These are phyloP conservation scores for Tylopilus felleus DNA, from an alignment of 768 basidiomycete genomes.

Conservation along the genomic window DNA sequence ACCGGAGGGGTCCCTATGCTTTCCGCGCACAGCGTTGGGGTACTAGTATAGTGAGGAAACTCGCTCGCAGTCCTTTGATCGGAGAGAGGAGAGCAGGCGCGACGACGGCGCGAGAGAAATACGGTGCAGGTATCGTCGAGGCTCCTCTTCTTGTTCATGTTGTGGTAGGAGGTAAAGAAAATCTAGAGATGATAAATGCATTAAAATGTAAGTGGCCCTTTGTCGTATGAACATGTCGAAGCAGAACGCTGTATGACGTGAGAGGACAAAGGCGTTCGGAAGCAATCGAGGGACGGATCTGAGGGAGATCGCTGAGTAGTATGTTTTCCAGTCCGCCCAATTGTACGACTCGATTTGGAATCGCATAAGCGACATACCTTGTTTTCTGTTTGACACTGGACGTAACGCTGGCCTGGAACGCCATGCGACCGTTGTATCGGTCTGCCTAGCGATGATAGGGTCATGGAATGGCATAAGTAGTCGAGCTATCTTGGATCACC, in stretches of 20 bases:
- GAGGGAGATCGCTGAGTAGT: constrained; percentile 18
- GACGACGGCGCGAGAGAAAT: constrained; percentile 25
- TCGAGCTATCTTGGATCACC: too few relatives aligned
- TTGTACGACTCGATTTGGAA: constrained; percentile 19
- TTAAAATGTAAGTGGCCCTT: constrained; percentile 15
- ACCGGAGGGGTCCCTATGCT: constrained; percentile 5
- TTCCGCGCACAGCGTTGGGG: constrained; percentile 9
- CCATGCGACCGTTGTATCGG: neutral
- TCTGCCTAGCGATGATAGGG: too few relatives aligned
- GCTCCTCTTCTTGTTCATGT: constrained; percentile 28
- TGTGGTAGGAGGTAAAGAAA: constrained; percentile 15
- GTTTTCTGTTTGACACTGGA: neutral
- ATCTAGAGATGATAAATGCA: neutral
- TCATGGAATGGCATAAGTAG: too few relatives aligned
- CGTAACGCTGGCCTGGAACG: neutral
- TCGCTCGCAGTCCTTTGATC: constrained; percentile 12
- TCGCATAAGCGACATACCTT: constrained; percentile 11
- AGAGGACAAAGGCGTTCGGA: constrained; percentile 21
- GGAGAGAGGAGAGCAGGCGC: constrained; percentile 4
- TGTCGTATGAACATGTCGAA: constrained; percentile 15
- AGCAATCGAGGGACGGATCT: constrained; percentile 9
- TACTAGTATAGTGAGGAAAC: neutral
- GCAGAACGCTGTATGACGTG: constrained; percentile 9
- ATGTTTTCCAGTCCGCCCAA: constrained; percentile 25
- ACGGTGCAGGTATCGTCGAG: constrained; percentile 32